Evolutionary conservation across 2,329 filamentous ascomycete genomes (phyloP), one percentile per base, ranked within the genome.

Genomic region (Botrytis fragariae): DNA sequence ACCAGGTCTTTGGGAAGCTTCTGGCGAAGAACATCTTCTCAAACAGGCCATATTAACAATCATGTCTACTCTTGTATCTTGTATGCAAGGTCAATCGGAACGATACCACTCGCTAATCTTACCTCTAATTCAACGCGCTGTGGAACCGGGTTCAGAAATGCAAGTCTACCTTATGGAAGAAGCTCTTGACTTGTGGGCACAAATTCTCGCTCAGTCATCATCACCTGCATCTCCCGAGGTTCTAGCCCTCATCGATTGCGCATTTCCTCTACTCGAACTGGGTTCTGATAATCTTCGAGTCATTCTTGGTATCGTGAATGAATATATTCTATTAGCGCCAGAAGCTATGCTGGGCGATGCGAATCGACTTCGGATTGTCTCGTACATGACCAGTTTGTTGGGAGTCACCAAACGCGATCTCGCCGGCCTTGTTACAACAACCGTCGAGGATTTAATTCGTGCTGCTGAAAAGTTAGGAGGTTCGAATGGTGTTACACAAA

Each of bases 11-110:
- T 99, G 96, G 96, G 91, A 93, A 74, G 89, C 91, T 69, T 94
- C 93, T 4, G 93, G 91, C 0, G 83, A 85, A 3, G 92, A 97
- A 74, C 93, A 96, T 79, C 89, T 98, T 82, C 92, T 98, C 86
- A 98, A 98, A 82, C 95, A 98, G 82, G 91, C 94, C 1, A 94
- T 98, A 70, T 87, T 98, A 73, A 93, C 92, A 3, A 92, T 98
- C 57, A 89, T 98, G 69, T 87, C 93, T 2, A 91, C 94, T 3
- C 86, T 99, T 22, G 93, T 97, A n/a, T 90, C 90, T 80, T 92
- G 95, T 2, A 93, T 98, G 89, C 93, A 92, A 74, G 87, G 88
- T 20, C 88, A 92, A 16, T 96, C 94, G 7, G 87, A 91, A 75
- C 87, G 90, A 29, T 97, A 97, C 78, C 94, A 98, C 76, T 83